Base-by-base conservation (phyloP, 208 protist genomes). In the Naegleria lovaniensis region DNA sequence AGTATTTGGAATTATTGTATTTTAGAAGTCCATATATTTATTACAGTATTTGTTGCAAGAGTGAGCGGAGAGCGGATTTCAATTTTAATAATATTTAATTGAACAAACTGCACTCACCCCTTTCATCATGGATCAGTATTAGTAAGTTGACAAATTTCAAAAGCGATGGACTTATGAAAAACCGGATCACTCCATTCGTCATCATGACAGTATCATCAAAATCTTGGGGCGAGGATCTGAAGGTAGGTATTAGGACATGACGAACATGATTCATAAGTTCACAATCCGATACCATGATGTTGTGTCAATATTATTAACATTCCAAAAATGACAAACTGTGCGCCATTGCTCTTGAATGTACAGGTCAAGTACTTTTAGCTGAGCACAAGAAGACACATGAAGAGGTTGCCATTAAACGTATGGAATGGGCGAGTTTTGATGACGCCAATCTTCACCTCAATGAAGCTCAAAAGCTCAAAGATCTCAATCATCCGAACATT, bases 331-430 rank as follows among this genome's bases (percentile, higher is more conserved):
- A n/a, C n/a, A n/a, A n/a, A n/a, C n/a, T n/a, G n/a, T n/a, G n/a
- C n/a, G n/a, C n/a, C n/a, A n/a, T 58, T 15, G 15, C 51, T 58
- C 5, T 19, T 58, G 9, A 58, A 58, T 58, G 9, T 19, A 58
- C 15, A 67, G 85, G 85, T 6, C 85, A 89, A 41, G 85, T 89
- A 15, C 29, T 89, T 19, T 41, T 41, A 40, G 39, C 36, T 25
- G n/a, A 89, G 40, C 19, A 89, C n/a, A 89, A 89, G 29, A 89
- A 55, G 19, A 89, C 85, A 29, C 41, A 89, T 38, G 85, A 89
- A 67, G 11, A 41, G 19, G 41, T 89, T 33, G 85, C 85, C 0
- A 89, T 89, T 7, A 89, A 89, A 9, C 22, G 85, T 43, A 89
- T 89, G 19, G 48, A 89, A 67, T 41, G 39, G 11, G 25, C 9